Base-by-base conservation (phyloP, 192 early-diverging fungal species). In the Coemansia aciculifera region DNA sequence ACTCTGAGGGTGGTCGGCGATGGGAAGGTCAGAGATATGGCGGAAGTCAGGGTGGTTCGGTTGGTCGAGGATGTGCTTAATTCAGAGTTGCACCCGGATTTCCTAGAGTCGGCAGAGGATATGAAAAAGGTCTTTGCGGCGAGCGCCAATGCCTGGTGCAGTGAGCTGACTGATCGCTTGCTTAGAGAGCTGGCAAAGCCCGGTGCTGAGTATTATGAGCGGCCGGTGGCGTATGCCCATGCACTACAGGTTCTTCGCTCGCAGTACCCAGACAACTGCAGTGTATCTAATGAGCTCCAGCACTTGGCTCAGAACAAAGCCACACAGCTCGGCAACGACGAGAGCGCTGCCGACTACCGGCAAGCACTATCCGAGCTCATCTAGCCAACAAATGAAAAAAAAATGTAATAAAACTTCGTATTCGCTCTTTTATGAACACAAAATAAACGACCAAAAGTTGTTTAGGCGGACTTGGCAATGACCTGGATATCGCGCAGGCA, bases 401-500 rank as follows among this genome's bases (percentile, higher is more conserved):
- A 34, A 36, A 51, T 64, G 40, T 59, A 44, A 40, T 38, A 66
- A 63, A 57, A 27, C 32, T 36, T 9, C 29, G 54, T 57, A 57
- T 57, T 32, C 29, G 32, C 54, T 57, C 29, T 29, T 29, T 27
- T 24, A 24, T 15, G 27, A 27, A 29, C 27, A 27, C 24, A 27
- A 54, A n/a, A 29, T 13, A 34, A 34, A 68, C 1, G 1, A 43
- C 2, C 40, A 38, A 62, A 49, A 56, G 32, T 15, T 23, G 34
- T 49, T 73, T 76, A 81, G 19, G 67, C 64, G 13, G 79, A 11
- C 74, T 81, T 81, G 21, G 74, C 71, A 67, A 81, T 73, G 36
- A 67, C 71, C 71, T 81, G 79, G 68, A 83, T 78, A 59, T 85
- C 84, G 40, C 76, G 72, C 27, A 85, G 76, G 64, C 79, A 81